A percentile compares a stretch with the other conserved stretches of the same genome.
Conservation (phyloP, 441 rosid genomes). For the Mallotus repandus region DNA sequence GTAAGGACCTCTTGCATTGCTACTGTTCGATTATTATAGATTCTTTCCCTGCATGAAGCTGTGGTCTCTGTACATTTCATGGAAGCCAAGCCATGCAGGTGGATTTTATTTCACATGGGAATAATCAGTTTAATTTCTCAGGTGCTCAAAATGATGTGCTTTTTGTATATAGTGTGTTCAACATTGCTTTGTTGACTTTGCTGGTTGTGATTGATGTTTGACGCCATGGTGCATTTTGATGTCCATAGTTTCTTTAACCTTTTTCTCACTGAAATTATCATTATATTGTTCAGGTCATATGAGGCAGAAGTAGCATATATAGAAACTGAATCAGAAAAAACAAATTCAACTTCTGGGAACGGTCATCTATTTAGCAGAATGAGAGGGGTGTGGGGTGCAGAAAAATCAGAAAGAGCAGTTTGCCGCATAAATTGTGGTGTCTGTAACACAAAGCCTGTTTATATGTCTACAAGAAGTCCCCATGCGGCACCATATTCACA, state of each 20-base stretch:
- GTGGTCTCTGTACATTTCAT: background rate
- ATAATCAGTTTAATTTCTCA: background rate
- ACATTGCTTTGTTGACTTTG: background rate
- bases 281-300: constrained; percentile 51
- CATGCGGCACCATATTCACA: constrained; percentile 32
- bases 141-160: background rate
- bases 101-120: background rate
- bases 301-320: constrained; percentile 83
- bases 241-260: background rate
- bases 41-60: background rate
- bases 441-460: constrained; percentile 44
- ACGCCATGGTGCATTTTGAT: background rate
- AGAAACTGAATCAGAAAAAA: constrained; percentile 53
- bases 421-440: constrained; percentile 70
- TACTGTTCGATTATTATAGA: background rate
- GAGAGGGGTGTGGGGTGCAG: constrained; percentile 33
- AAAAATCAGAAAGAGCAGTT: constrained; percentile 53
- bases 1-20: background rate
- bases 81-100: background rate
- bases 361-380: constrained; percentile 34
- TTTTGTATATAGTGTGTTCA: background rate
- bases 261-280: constrained; percentile 6
- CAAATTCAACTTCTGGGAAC: constrained; percentile 32
- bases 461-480: constrained; percentile 23
- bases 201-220: background rate